A percentile compares a stretch with the other conserved stretches of the same genome.
phyloP scores from a whole-genome alignment of 345 rosid genomes.

The Linum lewisii region DNA sequence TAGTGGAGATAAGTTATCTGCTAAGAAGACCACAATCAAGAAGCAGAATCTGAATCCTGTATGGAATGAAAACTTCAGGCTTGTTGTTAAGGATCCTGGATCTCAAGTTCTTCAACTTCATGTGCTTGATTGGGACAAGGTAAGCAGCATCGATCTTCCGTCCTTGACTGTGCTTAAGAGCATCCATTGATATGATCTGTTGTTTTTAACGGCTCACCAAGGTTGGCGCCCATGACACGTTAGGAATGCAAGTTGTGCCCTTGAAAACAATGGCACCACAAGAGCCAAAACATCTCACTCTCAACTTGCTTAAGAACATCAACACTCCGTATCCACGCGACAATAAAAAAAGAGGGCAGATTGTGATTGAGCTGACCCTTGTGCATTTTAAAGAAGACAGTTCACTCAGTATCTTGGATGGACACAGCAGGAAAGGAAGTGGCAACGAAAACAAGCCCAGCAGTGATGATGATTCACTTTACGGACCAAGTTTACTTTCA shows the following conservation, averaged over 20 bases:
- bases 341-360: constrained; percentile 46
- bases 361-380: constrained; percentile 46
- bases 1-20: neutral
- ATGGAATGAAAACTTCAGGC: constrained; percentile 4
- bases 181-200: neutral
- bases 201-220: constrained; percentile 6
- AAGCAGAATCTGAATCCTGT: constrained; percentile 5
- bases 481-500: constrained; percentile 52
- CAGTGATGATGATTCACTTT: constrained; percentile 24
- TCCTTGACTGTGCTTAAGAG: too few species aligned
- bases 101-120: constrained; percentile 2
- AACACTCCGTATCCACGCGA: constrained; percentile 28
- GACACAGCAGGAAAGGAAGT: constrained; percentile 27
- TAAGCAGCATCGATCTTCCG: too few species aligned
- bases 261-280: constrained; percentile 35
- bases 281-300: constrained; percentile 39
- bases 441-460: constrained; percentile 17
- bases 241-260: constrained; percentile 68
- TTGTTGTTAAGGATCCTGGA: neutral
- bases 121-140: constrained; percentile 4
- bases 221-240: constrained; percentile 62
- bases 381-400: constrained; percentile 60
- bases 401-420: constrained; percentile 20
- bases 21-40: constrained; percentile 4
- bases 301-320: constrained; percentile 58